Conservation (phyloP, 1,284 basidiomycete genomes). For the Ustilago nuda region DNA sequence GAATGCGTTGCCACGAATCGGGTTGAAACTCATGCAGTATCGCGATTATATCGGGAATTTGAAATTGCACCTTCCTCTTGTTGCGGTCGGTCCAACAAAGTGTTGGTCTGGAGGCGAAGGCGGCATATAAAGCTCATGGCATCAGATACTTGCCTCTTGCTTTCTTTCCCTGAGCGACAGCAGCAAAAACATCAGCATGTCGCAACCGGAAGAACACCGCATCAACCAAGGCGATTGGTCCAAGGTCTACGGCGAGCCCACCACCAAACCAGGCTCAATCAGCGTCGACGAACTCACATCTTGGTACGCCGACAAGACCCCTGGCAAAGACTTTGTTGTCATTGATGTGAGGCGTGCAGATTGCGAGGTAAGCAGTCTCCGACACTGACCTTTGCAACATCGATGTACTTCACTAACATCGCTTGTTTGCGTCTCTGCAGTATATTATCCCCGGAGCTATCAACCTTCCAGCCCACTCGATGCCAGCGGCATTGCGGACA, state of each 20-base stretch:
- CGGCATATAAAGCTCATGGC: neutral
- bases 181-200: constrained; percentile 1
- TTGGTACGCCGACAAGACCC: constrained; percentile 34
- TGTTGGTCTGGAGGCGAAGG: neutral
- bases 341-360: constrained; percentile 59
- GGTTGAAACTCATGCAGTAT: neutral
- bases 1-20: constrained; percentile 7
- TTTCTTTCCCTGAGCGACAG: neutral
- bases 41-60: constrained; percentile 25
- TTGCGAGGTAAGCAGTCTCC: constrained; percentile 43
- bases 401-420: neutral
- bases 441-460: constrained; percentile 67
- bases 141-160: neutral
- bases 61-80: constrained; percentile 14
- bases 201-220: constrained; percentile 32
- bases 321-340: constrained; percentile 52
- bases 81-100: neutral
- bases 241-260: constrained; percentile 41
- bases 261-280: constrained; percentile 40
- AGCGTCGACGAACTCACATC: constrained; percentile 44
- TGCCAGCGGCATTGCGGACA: constrained; percentile 64
- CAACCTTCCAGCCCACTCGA: constrained; percentile 69
- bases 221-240: constrained; percentile 45
- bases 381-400: neutral
- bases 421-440: constrained; percentile 10